Base-by-base conservation (phyloP, 2,329 filamentous ascomycete species). In the Xylariaceae sp. region DNA sequence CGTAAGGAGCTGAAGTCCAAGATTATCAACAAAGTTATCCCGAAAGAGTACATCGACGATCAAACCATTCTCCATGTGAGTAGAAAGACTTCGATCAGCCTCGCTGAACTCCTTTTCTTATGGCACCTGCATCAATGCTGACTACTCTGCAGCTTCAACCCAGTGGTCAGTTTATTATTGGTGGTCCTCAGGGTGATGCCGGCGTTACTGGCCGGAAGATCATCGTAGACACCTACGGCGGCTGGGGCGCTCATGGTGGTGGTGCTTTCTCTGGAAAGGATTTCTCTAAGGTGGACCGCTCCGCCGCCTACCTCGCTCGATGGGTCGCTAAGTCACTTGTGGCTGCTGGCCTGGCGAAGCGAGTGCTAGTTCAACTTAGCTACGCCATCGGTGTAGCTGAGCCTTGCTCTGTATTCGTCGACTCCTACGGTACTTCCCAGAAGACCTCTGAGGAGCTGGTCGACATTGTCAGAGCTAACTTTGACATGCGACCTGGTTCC, bases 201-300 rank as follows among this genome's bases (percentile, higher is more conserved):
- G 95, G 95, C 86, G 86, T 99, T 65, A 99, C 95, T 65, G 95
- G 95, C 77, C 93, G 95, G 74, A 99, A 99, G 89, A 99, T 99
- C 86, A 88, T 97, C 67, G 95, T 99, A 76, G 95, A 99, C 82
- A 98, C 95, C 77, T 99, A 99, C 82, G 95, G 95, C 83, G 95
- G 95, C 73, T 98, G 95, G 95, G 95, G 95, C 82, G 95, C 95
- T 70, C 95, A 99, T 85, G 95, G 95, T 85, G 95, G 95, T 84
- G 95, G 95, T 89, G 95, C 95, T 78, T 99, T 99, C 90, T 98
- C 95, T 72, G 95, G 95, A 73, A 99, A 99, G 89, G 95, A 99
- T 79, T 99, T 97, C 88, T 97, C 92, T 86, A 99, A 99, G 87
- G 95, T 99, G 79, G 95, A 99, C 77, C 91, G 95, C 71, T 98